Evolutionary conservation across 768 basidiomycete species (phyloP), one percentile per base, ranked within the genome.

Genomic region (Rossbeevera mucosa): DNA sequence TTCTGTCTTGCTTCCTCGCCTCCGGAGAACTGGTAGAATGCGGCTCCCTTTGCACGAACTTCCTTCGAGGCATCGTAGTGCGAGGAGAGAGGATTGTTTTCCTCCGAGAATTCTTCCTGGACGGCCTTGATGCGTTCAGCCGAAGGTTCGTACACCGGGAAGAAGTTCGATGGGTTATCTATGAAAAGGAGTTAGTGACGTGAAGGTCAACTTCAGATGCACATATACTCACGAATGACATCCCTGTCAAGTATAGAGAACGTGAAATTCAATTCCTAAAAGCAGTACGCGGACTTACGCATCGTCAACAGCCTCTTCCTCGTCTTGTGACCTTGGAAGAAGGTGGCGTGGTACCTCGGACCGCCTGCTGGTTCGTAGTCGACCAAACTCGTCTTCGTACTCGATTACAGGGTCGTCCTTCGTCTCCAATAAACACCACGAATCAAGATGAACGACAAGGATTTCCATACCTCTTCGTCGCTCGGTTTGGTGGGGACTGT

Each of bases 11-110:
- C 81, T 57, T 89, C 88, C 62, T 93, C 91, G 59, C 96, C 92
- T 3, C 67, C 79, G 12, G 91, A 91, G 69, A 98, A 94, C 65
- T 91, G 88, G 68, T 95, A 96, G 71, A 88, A 91, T 1, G 82
- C 94, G 1, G 95, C 94, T 41, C 90, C 96, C 67, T 86, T 87
- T 12, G 88, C 82, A 14, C 96, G 88, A 18, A 88, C 84, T 70
- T 99, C 95, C 47, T 71, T 73, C 0, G 80, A 76, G 0, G 91
- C 80, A 64, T 97, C 90, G 65, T 91, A 99, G 67, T 96, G 92
- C 3, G 77, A 69, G 11, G 79, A 75, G 7, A 90, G 76, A 0
- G 88, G 88, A 43, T 85, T 87, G 56, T 85, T 79, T 8, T 48
- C 72, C 57, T 94, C 90, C 2, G 84, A 78, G 36, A 81, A 73